Evolutionary conservation across 1,284 basidiomycete species (phyloP), one percentile per base, ranked within the genome.

Genomic region (Fomitiporia mediterranea): DNA sequence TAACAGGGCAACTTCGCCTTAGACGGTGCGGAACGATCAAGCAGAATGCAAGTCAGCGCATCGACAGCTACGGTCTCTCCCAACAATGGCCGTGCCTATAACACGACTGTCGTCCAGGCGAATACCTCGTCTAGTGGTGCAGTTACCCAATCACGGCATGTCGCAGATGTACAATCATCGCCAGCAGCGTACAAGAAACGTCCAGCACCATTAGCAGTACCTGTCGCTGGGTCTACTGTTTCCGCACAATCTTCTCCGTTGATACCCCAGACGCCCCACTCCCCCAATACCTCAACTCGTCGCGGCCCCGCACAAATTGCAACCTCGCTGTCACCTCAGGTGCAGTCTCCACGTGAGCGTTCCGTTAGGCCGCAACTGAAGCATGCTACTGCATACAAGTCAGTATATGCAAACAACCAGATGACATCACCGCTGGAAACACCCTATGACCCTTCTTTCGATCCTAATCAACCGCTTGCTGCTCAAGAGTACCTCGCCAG

Each of bases 401-500:
- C 32, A 3, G n/a, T 40, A 15, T 58, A 58, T 51, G 23, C 56
- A 32, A 54, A 54, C 27, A 44, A 28, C 38, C 51, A 53, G 6
- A 23, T 39, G 17, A 23, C 48, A 4, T 56, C 55, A 13, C 48
- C 55, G 1, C 28, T 50, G 39, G 52, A 54, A 8, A 54, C 53
- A 13, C 53, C 34, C 32, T 40, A 55, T 32, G 55, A 53, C 39
- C 42, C 57, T 19, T 55, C 42, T n/a, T 51, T 52, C 37, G 53
- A 59, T 55, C 57, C 57, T 32, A 58, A 50, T 34, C 39, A 50
- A 17, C 35, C 43, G 32, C 51, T 49, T 49, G 51, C 43, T 38
- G 8, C 39, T 35, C 49, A 48, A 7, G 38, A 48, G 25, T n/a
- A 19, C 2, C 44, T 27, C 15, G 27, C 46, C 25, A 48, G 34